Evolutionary conservation across 2,329 filamentous ascomycete genomes (phyloP).

Genomic region (Leptographium procerum): DNA sequence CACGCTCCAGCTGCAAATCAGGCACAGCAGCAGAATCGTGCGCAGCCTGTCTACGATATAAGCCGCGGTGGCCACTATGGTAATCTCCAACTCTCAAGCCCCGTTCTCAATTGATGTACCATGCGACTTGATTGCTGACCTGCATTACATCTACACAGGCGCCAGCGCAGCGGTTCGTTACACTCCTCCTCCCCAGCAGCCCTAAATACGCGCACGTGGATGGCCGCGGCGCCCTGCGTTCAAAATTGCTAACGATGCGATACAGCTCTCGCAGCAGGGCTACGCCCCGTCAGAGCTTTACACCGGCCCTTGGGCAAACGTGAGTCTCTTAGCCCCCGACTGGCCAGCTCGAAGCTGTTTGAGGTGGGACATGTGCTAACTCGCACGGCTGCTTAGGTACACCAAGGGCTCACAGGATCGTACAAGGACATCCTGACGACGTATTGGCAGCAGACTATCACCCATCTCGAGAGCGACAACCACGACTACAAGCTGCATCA

Average conservation of each 20-base stretch:
- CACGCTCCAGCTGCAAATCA: constrained; percentile 42
- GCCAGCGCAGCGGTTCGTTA: constrained; percentile 55
- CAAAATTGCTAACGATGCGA: constrained; percentile 9
- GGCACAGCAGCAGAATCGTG: constrained; percentile 45
- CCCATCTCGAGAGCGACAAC: constrained; percentile 83
- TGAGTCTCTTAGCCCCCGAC: constrained; percentile 28
- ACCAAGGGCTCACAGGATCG: constrained; percentile 82
- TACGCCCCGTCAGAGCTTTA: constrained; percentile 91
- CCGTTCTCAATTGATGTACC: neutral
- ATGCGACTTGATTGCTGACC: constrained; percentile 14
- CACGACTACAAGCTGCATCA: constrained; percentile 99
- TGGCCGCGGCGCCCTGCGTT: neutral
- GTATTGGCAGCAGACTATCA: constrained; percentile 98
- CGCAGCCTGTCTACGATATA: constrained; percentile 59
- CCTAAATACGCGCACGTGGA: neutral
- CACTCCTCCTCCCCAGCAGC: neutral
- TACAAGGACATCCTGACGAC: constrained; percentile 97
- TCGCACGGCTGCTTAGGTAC: constrained; percentile 51
- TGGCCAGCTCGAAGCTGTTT: neutral
- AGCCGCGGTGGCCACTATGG: constrained; percentile 68
- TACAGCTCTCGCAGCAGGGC: constrained; percentile 71
- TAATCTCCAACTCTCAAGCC: constrained; percentile 26
- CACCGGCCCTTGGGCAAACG: constrained; percentile 90
- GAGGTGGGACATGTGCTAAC: constrained; percentile 8
- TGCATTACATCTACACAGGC: constrained; percentile 29